Base-by-base conservation (phyloP, 257 asterid species). In the Solanum corneliomulleri region DNA sequence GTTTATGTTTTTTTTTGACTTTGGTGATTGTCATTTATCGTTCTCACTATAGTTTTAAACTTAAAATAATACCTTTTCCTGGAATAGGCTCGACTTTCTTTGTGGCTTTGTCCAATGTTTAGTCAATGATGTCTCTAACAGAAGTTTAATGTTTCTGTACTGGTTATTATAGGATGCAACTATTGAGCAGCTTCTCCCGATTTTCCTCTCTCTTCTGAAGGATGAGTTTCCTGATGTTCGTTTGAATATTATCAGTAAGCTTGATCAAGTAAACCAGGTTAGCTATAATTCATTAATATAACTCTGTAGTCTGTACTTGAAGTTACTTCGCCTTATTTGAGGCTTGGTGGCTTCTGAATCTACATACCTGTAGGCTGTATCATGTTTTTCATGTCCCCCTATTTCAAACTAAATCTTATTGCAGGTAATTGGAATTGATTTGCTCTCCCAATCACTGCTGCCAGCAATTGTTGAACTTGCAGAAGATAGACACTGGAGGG, bases 211-310 rank as follows among this genome's bases (percentile, higher is more conserved):
- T 86, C 97, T 95, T 88, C 88, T 94, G 92, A 95, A 95, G 90
- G 98, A 95, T 86, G 98, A 95, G 90, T 95, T 94, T 90, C 98
- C 98, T 3, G 98, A 95, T 85, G 98, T 95, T 45, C 96, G 98
- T 83, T 91, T 95, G 90, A 95, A 93, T 87, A 94, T 94, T 89
- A 95, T 95, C 90, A 95, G 98, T 94, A 95, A 95, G 92, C 94
- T 95, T 86, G 98, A 95, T 89, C 98, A 94, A 94, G 98, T 95
- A 86, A 95, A 95, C 86, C 98, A 94, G 96, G 98, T 94, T 13
- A 58, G 78, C 74, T 47, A 75, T 49, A 41, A 42, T 41, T 87
- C 87, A 37, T 62, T 81, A 49, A 10, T 81, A 49, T 29, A 11
- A 49, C 69, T 81, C 45, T 81, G 62, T 44, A 44, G 12, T 44